phyloP scores from a whole-genome alignment of 768 basidiomycete genomes.

The Leccinum subgranulosum region DNA sequence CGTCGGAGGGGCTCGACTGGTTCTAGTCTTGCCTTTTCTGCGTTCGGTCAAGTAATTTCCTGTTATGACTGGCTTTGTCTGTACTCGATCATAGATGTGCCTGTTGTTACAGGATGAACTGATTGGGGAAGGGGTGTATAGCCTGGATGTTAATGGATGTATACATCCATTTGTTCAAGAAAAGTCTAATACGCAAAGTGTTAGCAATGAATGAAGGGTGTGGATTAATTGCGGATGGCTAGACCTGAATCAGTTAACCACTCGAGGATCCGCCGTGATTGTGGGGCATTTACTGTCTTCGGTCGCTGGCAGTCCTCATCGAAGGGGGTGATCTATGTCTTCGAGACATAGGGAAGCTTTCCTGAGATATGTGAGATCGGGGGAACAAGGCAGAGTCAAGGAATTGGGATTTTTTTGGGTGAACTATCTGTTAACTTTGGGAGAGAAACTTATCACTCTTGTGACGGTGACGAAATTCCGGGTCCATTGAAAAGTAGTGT shows the following conservation, averaged over 20 bases:
- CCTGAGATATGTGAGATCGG: conserved; percentile 2
- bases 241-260: conserved; percentile 3
- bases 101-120: conserved; percentile 1
- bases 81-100: background rate
- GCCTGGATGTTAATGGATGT: background rate
- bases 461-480: no score
- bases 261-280: conserved; percentile 20
- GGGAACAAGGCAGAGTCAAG: background rate
- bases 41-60: background rate
- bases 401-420: no score
- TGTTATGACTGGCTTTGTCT: background rate
- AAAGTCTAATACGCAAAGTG: background rate
- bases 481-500: no score
- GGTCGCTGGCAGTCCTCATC: conserved; percentile 2
- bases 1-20: background rate
- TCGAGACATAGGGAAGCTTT: background rate
- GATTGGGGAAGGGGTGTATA: background rate
- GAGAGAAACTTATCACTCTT: no score
- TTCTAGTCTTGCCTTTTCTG: background rate
- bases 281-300: background rate
- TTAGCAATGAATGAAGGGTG: background rate
- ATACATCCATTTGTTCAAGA: background rate
- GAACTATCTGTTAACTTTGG: no score
- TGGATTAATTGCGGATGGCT: conserved; percentile 7
- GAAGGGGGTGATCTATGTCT: background rate